Percentiles rank a stretch among this genome's conserved stretches.
Conservation (phyloP, 78 protist species). For the Isochrysis galbana region DNA sequence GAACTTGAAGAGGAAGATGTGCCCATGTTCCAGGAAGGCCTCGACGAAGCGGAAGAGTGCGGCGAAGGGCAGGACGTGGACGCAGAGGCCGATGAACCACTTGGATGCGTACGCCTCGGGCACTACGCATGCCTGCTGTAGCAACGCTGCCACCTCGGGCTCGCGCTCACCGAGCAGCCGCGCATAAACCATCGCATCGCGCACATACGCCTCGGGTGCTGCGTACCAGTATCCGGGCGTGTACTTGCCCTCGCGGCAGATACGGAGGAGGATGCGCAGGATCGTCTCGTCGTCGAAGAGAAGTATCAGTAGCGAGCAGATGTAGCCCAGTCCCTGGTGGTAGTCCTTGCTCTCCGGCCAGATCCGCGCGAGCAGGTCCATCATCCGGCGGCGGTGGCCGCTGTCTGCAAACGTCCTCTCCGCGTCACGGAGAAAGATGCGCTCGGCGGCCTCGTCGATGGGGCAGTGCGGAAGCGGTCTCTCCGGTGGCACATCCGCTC, state of each 20-base stretch:
- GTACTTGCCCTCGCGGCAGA: not conserved
- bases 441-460: not conserved
- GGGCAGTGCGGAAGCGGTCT: not conserved
- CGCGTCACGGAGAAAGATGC: conserved; percentile 25
- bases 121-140: not conserved
- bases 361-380: not conserved
- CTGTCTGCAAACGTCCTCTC: not conserved
- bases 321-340: conserved; percentile 32
- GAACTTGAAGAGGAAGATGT: not conserved
- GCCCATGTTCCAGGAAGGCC: not conserved
- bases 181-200: conserved; percentile 12
- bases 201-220: conserved; percentile 24
- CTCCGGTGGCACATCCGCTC: not conserved
- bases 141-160: conserved; percentile 8
- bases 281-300: not conserved
- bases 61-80: not conserved
- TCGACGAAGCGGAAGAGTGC: not conserved
- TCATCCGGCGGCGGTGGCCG: not conserved
- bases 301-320: not conserved
- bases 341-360: not conserved
- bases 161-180: not conserved
- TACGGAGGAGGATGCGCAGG: not conserved
- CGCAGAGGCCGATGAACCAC: not conserved
- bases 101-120: conserved; percentile 22
- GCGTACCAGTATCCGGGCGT: conserved; percentile 6